Evolutionary conservation across 1,139 yeast genomes (phyloP).

Genomic region (Yamadazyma triangularis): DNA sequence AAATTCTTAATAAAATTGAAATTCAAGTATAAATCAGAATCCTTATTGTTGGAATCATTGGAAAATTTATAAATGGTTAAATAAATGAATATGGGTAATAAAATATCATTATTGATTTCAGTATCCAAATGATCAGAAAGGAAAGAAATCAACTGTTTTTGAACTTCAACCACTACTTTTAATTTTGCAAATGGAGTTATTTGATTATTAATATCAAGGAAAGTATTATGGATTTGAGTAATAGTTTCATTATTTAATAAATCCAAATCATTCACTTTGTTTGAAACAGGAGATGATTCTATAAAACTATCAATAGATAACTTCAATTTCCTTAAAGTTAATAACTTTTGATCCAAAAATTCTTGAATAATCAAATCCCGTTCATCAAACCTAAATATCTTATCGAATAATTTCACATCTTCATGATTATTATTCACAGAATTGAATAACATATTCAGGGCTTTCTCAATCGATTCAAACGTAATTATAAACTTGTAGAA

Average conservation of each 20-base stretch:
- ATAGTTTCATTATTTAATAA: constrained; percentile 13
- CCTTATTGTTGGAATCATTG: constrained; percentile 4
- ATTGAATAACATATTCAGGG: constrained; percentile 28
- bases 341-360: constrained; percentile 32
- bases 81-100: constrained; percentile 38
- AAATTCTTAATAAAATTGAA: constrained; percentile 37
- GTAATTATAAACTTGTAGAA: constrained; percentile 36
- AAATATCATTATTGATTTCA: constrained; percentile 34
- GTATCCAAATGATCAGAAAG: constrained; percentile 17
- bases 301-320: constrained; percentile 28
- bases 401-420: constrained; percentile 32
- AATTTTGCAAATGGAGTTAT: constrained; percentile 35
- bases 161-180: constrained; percentile 24
- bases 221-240: constrained; percentile 11
- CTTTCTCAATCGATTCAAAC: constrained; percentile 29
- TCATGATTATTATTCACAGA: constrained; percentile 18
- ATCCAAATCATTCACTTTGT: constrained; percentile 13
- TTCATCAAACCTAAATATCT: constrained; percentile 37
- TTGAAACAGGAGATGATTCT: constrained; percentile 13
- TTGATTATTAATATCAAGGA: constrained; percentile 11
- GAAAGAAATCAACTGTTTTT: constrained; percentile 25
- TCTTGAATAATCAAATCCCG: constrained; percentile 35
- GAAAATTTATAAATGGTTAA: constrained; percentile 23
- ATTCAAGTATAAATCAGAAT: constrained; percentile 30
- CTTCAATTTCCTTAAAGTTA: constrained; percentile 18